Evolutionary conservation across 2,329 filamentous ascomycete species (phyloP), one percentile per base, ranked within the genome.

Genomic region (Sclerotinia sclerotiorum): DNA sequence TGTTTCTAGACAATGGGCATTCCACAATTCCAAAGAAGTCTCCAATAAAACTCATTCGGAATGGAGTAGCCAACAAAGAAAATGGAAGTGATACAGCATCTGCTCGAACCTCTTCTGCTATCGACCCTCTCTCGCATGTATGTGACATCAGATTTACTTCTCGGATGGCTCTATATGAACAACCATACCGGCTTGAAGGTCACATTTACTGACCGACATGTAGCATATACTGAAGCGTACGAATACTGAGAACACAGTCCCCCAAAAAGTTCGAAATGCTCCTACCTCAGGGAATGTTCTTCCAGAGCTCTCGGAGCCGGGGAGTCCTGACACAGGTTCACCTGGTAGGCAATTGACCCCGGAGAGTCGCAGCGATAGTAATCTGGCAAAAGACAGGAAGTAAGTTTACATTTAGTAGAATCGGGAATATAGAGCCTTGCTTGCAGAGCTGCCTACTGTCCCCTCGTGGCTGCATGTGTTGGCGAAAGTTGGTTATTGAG

Each of bases 41-140:
- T 39, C 72, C 74, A n/a, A 69, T 72, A 35, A 76, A 70, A 51
- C 49, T 73, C 32, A 72, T 73, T 62, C 71, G 76, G 35, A 76
- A 74, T 69, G 57, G 67, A 27, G 72, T 27, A 71, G 65, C 66
- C 73, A 72, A 51, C 73, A 72, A 51, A 52, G 62, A 65, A 27
- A 76, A 72, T 70, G 68, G 61, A 44, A 44, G 61, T 27, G 73
- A 73, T 39, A 57, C 73, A 35, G 49, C 71, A 57, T 68, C 71
- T 11, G 66, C 54, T 17, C 68, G 69, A 57, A 44, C 73, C 48
- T 69, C 75, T 35, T 81, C 84, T 65, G 82, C 82, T 35, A 88
- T 90, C 70, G 88, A 91, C 78, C 88, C 88, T 68, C 80, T 90
- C 72, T 90, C 88, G 64, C 87, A 90, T 79, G 88, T 90, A 83